Evolutionary conservation across 164 flowering plant species (phyloP), one percentile per base, ranked within the genome.

Genomic region (Nymphaea colorata): DNA sequence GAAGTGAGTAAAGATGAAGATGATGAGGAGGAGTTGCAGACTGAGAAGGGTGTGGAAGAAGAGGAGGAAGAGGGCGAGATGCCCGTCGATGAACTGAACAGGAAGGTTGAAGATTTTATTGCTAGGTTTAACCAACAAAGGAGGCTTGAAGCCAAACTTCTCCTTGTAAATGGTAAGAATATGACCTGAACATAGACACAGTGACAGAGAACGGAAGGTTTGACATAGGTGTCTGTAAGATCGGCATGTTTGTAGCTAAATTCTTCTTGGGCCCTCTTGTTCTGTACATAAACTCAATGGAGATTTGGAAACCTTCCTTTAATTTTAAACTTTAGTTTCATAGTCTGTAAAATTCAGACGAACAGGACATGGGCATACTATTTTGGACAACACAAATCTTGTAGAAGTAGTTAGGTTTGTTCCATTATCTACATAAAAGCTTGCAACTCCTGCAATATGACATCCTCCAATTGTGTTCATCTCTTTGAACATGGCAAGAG

Each of bases 91-190:
- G 86, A 81, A 44, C 71, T 88, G 68, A 83, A 79, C 64, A 78
- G 71, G 73, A 87, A 84, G 76, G 88, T 81, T 68, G 93, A 89
- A 64, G 89, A 82, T 69, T 82, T 82, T 73, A 87, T 89, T 75
- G 89, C 87, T 47, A 86, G 82, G 76, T 77, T 89, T 7, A 86
- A 83, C 47, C 80, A 69, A 44, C 87, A 76, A 57, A 77, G 86
- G 80, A 80, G 70, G 78, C 79, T 86, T 71, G 93, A 89, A 85
- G 79, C 76, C 67, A 63, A 59, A 17, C n/a, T 67, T 59, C 66
- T 73, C 6, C 43, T 72, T 42, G 60, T 64, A 53, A 18, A 68
- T 64, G 71, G 41, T 72, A 64, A 72, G 67, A 73, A 5, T n/a
- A 41, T 36, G 42, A 43, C 53, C 16, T 6, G 66, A 4, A 5